Evolutionary conservation across 1,284 basidiomycete genomes (phyloP), one percentile per base, ranked within the genome.

Genomic region (Vanrija sp.): DNA sequence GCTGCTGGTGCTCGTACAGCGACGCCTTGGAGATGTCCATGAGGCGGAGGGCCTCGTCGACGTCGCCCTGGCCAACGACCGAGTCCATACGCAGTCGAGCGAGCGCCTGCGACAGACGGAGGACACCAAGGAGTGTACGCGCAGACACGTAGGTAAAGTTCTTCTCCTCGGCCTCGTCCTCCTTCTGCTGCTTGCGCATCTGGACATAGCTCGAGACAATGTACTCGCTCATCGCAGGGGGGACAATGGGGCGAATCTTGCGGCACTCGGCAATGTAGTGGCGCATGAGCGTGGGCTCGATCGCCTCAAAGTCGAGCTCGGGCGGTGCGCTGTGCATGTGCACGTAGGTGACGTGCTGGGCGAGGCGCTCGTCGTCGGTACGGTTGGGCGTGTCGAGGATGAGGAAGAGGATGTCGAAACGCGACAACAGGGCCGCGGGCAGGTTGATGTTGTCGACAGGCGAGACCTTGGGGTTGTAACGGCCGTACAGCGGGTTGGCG

Each of bases 361-460:
- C 96, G 14, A 98, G 83, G 45, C 92, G 82, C 75, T 98, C 94
- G 68, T 99, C 96, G 65, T 93, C 91, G 63, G 98, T 95, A 57
- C 93, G 81, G 4, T 84, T 84, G 1, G 96, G 95, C 61, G 94
- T 96, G 78, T 98, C 96, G 45, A 98, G 84, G 60, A 99, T 96
- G 67, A 98, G 82, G 81, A 98, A 99, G 58, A 98, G 79, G 49
- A 99, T 81, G 71, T 98, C 96, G 76, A 98, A 99, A 75, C 96
- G 85, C 22, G 92, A 96, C 42, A 99, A 78, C 31, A 99, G 80
- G 1, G 96, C 96, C 0, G 96, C 96, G 12, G 96, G 96, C 45
- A 99, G 81, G 74, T 99, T 99, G 82, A 99, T 98, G 73, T 99
- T 99, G 73, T 99, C 96, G 4, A 98, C 94, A 0, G 96, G 96